Evolutionary conservation across 768 basidiomycete genomes (phyloP).

Genomic region (Suillus subaureus): DNA sequence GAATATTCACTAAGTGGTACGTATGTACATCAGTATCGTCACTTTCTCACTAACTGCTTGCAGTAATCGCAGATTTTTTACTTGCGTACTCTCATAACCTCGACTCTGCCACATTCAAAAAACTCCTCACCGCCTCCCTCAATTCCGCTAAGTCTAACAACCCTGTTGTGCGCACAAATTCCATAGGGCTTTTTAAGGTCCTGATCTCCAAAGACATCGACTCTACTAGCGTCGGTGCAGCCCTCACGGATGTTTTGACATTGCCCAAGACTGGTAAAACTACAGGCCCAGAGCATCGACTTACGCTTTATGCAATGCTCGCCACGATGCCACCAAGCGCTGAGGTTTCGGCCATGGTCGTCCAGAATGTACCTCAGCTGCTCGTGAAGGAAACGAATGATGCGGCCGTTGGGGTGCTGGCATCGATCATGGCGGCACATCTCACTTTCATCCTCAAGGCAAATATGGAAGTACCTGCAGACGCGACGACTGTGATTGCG

Average conservation of each 20-base stretch:
- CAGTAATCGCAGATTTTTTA: conserved; percentile 64
- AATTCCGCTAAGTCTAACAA: conserved; percentile 79
- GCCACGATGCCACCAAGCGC: conserved; percentile 50
- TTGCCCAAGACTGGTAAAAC: conserved; percentile 86
- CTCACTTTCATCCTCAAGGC: conserved; percentile 53
- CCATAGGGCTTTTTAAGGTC: conserved; percentile 58
- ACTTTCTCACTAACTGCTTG: conserved; percentile 10
- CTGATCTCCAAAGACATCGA: conserved; percentile 39
- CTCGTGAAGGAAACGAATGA: conserved; percentile 83
- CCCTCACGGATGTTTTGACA: conserved; percentile 67
- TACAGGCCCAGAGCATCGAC: conserved; percentile 82
- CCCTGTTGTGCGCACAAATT: conserved; percentile 53
- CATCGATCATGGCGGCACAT: conserved; percentile 58
- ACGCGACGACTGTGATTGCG: conserved; percentile 50
- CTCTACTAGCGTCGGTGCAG: conserved; percentile 42
- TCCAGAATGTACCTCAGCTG: conserved; percentile 43
- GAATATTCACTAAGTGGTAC: conserved; percentile 71
- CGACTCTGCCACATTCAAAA: conserved; percentile 48
- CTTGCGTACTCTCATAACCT: conserved; percentile 53
- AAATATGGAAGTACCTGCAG: conserved; percentile 43
- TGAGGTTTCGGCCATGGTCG: conserved; percentile 47
- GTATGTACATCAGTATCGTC: conserved; percentile 20
- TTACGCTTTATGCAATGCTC: conserved; percentile 81
- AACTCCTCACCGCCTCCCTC: conserved; percentile 58
- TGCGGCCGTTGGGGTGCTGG: conserved; percentile 54